phyloP scores from a whole-genome alignment of 2,329 filamentous ascomycete species.

The Falciphora oryzae region DNA sequence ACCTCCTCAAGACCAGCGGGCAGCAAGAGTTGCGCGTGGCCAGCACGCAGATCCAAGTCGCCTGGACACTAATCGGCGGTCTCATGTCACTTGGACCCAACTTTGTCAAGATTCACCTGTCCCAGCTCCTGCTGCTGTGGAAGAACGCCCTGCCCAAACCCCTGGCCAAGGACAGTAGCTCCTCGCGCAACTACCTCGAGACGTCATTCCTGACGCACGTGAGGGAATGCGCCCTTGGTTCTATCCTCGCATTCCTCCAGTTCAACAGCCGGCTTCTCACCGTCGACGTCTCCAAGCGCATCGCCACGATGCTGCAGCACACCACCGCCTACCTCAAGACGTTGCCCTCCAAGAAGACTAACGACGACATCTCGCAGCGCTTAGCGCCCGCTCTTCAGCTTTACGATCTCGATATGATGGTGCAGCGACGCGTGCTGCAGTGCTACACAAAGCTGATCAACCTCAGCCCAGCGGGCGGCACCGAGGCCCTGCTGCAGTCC shows the following conservation, averaged over 20 bases:
- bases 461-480: slow-evolving; percentile 76
- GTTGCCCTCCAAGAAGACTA: slow-evolving; percentile 74
- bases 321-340: slow-evolving; percentile 85
- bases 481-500: slow-evolving; percentile 81
- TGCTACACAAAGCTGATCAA: slow-evolving; percentile 91
- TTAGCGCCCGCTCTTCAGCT: slow-evolving; percentile 82
- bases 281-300: slow-evolving; percentile 86
- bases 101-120: slow-evolving; percentile 97
- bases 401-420: slow-evolving; percentile 87
- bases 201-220: slow-evolving; percentile 92
- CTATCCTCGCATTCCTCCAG: slow-evolving; percentile 85
- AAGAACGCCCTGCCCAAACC: slow-evolving; percentile 96
- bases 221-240: slow-evolving; percentile 86
- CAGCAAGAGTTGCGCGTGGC: slow-evolving; percentile 87
- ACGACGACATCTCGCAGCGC: slow-evolving; percentile 79
- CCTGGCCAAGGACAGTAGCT: slow-evolving; percentile 84
- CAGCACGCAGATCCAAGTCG: slow-evolving; percentile 92
- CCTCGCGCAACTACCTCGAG: slow-evolving; percentile 77
- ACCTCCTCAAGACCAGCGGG: slow-evolving; percentile 84
- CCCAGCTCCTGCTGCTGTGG: slow-evolving; percentile 89
- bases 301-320: slow-evolving; percentile 92
- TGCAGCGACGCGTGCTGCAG: slow-evolving; percentile 85
- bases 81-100: slow-evolving; percentile 95
- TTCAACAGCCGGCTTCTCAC: slow-evolving; percentile 91
- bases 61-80: slow-evolving; percentile 94